Base-by-base conservation (phyloP, 1,284 basidiomycete species). In the Xanthoconium separans region DNA sequence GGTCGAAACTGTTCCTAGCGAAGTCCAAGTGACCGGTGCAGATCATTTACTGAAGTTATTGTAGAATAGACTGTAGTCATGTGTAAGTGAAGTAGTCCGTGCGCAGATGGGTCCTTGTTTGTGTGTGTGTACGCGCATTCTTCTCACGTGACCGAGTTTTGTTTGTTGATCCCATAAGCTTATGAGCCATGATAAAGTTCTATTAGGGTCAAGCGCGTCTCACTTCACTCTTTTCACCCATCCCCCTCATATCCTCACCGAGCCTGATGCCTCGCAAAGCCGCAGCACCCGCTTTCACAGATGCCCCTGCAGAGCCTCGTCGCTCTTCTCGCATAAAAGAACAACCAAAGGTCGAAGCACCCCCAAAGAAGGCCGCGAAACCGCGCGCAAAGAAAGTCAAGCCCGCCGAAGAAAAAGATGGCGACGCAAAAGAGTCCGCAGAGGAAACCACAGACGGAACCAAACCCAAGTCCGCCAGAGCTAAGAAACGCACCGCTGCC, bases 271-370 rank as follows among this genome's bases (percentile, higher is more conserved):
- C 87, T 61, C 83, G 85, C 65, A 89, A 87, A 81, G 77, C 84
- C 43, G 77, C 80, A 22, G 70, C 74, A 47, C 50, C 55, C 34
- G 27, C 74, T 10, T 52, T 74, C 39, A 61, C 72, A 31, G 71
- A 75, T 16, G 65, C 67, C 1, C 42, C 37, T 11, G 47, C 55
- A 34, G 66, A 69, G 43, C 64, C 86, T 46, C 85, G 87, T 69
- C 86, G 87, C 70, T 87, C 85, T 11, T 73, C 80, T 33, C 83
- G 87, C 61, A 87, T 89, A 73, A 87, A 88, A 70, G 85, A 84
- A 20, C 77, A 80, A 57, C 85, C 84, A 50, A 86, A 84, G 69
- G 64, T 73, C 10, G 82, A 78, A 44, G 39, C 18, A 2, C 61
- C 61, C 2, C 65, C 71, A 39, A 87, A 85, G 78, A 87, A 84